Percentiles rank a stretch among this genome's conserved stretches.
These are phyloP conservation scores for Gamsiella multidivaricata DNA, from an alignment of 192 early-diverging fungal species.

Conservation along the genomic window DNA sequence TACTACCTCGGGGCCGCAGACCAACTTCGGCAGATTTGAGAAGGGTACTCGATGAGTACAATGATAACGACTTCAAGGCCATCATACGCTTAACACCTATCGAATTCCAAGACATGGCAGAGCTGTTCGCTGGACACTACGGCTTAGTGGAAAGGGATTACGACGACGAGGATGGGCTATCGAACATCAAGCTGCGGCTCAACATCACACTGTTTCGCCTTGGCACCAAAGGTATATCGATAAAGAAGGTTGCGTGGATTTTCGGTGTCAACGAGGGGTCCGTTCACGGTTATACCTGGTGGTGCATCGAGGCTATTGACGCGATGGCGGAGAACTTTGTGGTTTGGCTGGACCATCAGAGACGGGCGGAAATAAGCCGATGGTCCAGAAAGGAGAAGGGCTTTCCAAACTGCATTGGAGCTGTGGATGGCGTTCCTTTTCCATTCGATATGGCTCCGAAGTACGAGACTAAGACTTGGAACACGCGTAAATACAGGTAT, in stretches of 20 bases:
- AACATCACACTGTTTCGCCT: not conserved
- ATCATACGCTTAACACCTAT: no score
- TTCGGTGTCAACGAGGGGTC: not conserved
- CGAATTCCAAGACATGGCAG: no score
- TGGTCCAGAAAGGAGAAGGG: slow-evolving; percentile 3
- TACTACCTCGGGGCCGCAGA: no score
- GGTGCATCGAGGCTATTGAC: slow-evolving; percentile 9
- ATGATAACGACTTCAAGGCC: no score
- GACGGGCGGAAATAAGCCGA: not conserved
- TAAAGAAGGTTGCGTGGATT: not conserved
- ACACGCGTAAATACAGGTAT: slow-evolving; percentile 8
- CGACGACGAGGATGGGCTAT: not conserved
- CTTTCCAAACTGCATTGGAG: slow-evolving; percentile 19
- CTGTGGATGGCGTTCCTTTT: slow-evolving; percentile 20
- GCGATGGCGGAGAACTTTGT: not conserved
- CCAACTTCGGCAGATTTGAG: no score
- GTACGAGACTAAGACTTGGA: not conserved
- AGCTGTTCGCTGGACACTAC: no score
- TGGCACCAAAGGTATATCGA: slow-evolving; percentile 9
- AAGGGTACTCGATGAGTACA: no score
- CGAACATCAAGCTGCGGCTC: slow-evolving; percentile 1
- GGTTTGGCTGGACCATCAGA: slow-evolving; percentile 11
- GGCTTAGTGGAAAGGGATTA: no score
- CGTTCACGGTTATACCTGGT: slow-evolving; percentile 6
- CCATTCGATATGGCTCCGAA: not conserved